Evolutionary conservation across 2,329 filamentous ascomycete species (phyloP).

Genomic region (Daldinia sp.): DNA sequence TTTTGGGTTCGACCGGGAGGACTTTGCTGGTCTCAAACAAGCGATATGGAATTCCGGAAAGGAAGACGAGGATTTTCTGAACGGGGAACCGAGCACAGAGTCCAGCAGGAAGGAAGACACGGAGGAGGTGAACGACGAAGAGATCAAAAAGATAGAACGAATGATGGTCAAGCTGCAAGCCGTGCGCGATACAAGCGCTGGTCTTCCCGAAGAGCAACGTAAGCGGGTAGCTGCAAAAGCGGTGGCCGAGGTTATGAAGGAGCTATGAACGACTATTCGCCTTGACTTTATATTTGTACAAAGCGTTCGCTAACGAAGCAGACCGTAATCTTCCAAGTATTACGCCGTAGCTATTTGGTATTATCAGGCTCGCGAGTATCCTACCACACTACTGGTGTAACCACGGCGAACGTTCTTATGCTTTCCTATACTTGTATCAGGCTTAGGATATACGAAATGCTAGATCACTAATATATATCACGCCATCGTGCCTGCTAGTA

Average conservation of each 20-base stretch:
- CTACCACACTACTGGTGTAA: no score
- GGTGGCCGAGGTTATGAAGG: constrained; percentile 71
- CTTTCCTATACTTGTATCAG: no score
- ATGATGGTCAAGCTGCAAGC: constrained; percentile 73
- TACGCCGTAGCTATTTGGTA: background rate
- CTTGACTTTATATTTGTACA: background rate
- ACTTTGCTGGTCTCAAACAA: constrained; percentile 60
- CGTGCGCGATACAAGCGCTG: constrained; percentile 65
- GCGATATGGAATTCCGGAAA: constrained; percentile 59
- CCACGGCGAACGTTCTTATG: no score
- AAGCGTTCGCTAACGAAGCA: background rate
- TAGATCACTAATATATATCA: no score
- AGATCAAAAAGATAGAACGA: constrained; percentile 66
- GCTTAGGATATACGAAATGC: no score
- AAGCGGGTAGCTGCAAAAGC: constrained; percentile 68
- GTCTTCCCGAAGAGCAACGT: constrained; percentile 67
- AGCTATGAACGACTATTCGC: constrained; percentile 51
- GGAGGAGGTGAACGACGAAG: constrained; percentile 55
- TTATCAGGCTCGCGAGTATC: no score
- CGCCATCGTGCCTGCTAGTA: no score
- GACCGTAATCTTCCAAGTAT: background rate
- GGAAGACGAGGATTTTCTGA: constrained; percentile 36
- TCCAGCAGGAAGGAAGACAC: constrained; percentile 38
- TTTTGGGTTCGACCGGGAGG: constrained; percentile 61
- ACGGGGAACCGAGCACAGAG: constrained; percentile 34